Evolutionary conservation across 176 grass and related monocot species (phyloP).

Genomic region (Avena atlantica): DNA sequence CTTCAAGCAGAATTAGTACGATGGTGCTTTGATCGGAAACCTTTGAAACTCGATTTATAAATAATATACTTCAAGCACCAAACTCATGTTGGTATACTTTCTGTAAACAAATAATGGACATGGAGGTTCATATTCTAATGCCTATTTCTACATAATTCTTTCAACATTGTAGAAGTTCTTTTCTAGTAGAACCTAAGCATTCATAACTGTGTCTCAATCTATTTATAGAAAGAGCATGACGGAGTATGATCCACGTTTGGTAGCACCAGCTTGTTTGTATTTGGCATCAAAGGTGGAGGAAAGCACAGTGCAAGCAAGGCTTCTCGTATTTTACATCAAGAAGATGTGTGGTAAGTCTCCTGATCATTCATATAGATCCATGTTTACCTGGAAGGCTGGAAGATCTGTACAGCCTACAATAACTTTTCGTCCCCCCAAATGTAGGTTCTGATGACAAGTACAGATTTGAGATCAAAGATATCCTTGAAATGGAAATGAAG

Average conservation of each 20-base stretch:
- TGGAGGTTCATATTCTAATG: neutral
- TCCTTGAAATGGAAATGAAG: constrained; percentile 99
- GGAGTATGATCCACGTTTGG: constrained; percentile 88
- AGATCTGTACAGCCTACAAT: constrained; percentile 28
- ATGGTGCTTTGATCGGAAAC: neutral
- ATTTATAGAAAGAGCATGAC: constrained; percentile 80
- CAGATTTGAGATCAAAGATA: constrained; percentile 95
- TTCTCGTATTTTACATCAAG: constrained; percentile 96
- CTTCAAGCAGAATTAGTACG: neutral
- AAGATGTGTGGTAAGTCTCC: constrained; percentile 72
- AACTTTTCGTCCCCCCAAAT: neutral
- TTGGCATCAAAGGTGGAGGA: constrained; percentile 96
- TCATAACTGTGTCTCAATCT: constrained; percentile 14
- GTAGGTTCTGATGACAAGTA: constrained; percentile 89
- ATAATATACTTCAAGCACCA: constrained; percentile 16
- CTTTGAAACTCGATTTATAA: neutral
- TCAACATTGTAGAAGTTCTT: neutral
- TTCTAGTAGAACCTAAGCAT: neutral
- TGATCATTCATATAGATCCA: neutral
- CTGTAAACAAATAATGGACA: neutral
- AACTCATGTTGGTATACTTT: constrained; percentile 12
- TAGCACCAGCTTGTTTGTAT: constrained; percentile 96
- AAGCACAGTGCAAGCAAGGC: constrained; percentile 96
- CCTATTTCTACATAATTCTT: neutral
- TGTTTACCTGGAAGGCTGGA: constrained; percentile 12